Evolutionary conservation across 495 filamentous ascomycete genomes (phyloP).

Genomic region (Trichoderma virens): DNA sequence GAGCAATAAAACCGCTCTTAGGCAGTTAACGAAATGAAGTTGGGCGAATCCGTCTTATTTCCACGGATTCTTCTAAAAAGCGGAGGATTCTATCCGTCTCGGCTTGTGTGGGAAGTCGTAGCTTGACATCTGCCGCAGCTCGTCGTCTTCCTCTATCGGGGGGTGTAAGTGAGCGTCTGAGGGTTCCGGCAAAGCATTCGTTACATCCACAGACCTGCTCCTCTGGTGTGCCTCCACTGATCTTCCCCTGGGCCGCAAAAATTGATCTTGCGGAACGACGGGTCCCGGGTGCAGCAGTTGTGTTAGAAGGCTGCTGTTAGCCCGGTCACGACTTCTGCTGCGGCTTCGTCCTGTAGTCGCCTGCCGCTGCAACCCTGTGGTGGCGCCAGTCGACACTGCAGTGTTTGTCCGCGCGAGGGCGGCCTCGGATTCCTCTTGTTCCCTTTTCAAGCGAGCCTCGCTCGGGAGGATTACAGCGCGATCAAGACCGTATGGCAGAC

Average conservation of each 20-base stretch:
- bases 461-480: constrained; percentile 79
- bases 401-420: constrained; percentile 45
- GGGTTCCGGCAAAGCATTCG: not conserved
- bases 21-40: not conserved
- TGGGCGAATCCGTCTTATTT: not conserved
- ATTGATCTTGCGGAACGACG: constrained; percentile 10
- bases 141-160: not conserved
- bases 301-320: constrained; percentile 16
- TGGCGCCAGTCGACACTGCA: constrained; percentile 33
- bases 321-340: constrained; percentile 19
- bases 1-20: not conserved
- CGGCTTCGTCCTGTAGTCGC: constrained; percentile 15
- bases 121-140: not conserved
- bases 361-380: constrained; percentile 11
- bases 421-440: constrained; percentile 48
- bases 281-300: constrained; percentile 24
- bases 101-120: not conserved
- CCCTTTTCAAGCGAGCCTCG: constrained; percentile 62
- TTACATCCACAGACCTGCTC: not conserved
- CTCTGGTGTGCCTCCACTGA: not conserved
- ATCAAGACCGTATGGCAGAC: constrained; percentile 85
- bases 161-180: not conserved
- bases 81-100: not conserved
- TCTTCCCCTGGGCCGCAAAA: not conserved
- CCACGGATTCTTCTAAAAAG: not conserved